Base-by-base conservation (phyloP, 164 flowering plant genomes). In the Macadamia tetraphylla region DNA sequence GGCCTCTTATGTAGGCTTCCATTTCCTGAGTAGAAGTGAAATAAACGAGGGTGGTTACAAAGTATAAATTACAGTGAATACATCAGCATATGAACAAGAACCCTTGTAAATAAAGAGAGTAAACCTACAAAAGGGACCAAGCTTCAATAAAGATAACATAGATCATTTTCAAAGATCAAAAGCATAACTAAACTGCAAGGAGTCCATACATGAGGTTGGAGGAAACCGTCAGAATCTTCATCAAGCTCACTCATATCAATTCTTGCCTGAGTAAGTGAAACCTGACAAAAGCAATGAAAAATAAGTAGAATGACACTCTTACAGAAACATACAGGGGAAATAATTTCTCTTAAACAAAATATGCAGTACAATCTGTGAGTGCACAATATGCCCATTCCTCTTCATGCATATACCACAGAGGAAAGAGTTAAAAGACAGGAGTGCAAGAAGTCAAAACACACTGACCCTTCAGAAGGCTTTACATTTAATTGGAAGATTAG, bases 161-260 rank as follows among this genome's bases (percentile, higher is more conserved):
- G 40, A 35, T 35, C 40, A 35, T 35, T 35, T 35, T 35, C 40
- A 35, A 35, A 35, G 40, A 35, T 35, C 40, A 35, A 35, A 35
- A 35, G 40, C 40, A 5, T 2, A 35, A 35, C 40, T 35, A 35
- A 35, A 35, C 40, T 35, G 40, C 40, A 64, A 18, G 56, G 43
- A 64, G 58, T 66, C 17, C 87, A 70, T 85, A 94, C 98, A 76
- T 87, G 89, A 70, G 91, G 82, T 75, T 85, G 97, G 77, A 94
- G 97, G 72, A 94, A 92, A 52, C 99, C 99, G 82, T 94, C 99
- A 73, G 97, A 92, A 78, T 94, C 99, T 73, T 88, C 97, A 78
- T 94, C 99, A 68, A 94, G 91, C 81, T 94, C 99, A 74, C 99
- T 94, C 99, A 94, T 94, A 76, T 94, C 97, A 62, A 94, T 92